A percentile compares a stretch with the other conserved stretches of the same genome.
phyloP scores from a whole-genome alignment of 805 yeast species.

The Ogataea methylovora region DNA sequence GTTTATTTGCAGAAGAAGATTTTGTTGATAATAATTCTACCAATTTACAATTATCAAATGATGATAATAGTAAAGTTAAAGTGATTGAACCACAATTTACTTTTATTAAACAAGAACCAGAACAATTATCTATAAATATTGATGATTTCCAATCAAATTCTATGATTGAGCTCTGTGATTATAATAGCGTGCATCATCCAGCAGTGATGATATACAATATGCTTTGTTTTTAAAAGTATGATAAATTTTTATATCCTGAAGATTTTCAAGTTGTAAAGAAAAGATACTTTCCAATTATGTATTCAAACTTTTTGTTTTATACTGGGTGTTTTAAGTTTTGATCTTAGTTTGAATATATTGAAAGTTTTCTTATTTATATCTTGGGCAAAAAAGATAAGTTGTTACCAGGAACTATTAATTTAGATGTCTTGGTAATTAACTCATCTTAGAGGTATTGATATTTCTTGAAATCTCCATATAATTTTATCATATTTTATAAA shows the following conservation, averaged over 20 bases:
- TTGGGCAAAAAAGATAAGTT: too few relatives aligned
- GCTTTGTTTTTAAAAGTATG: too few relatives aligned
- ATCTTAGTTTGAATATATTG: too few relatives aligned
- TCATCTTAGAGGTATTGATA: not conserved
- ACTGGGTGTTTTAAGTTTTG: too few relatives aligned
- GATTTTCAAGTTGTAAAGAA: too few relatives aligned
- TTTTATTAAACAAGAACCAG: constrained; percentile 11
- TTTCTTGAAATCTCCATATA: not conserved
- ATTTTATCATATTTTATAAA: constrained; percentile 1
- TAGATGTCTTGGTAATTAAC: too few relatives aligned
- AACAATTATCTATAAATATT: not conserved
- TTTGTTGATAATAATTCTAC: constrained; percentile 11
- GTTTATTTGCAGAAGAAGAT: constrained; percentile 18
- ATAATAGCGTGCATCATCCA: constrained; percentile 34
- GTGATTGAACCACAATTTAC: not conserved
- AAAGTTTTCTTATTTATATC: too few relatives aligned
- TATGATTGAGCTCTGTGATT: constrained; percentile 25
- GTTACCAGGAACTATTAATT: too few relatives aligned
- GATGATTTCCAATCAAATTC: constrained; percentile 3
- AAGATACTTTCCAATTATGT: too few relatives aligned
- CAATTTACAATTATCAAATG: constrained; percentile 18
- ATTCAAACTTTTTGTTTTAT: too few relatives aligned
- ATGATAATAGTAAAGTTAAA: constrained; percentile 10
- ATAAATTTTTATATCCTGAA: too few relatives aligned
- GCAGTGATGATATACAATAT: constrained; percentile 26